phyloP scores from a whole-genome alignment of 192 early-diverging fungal species.

The Coemansia sp. region DNA sequence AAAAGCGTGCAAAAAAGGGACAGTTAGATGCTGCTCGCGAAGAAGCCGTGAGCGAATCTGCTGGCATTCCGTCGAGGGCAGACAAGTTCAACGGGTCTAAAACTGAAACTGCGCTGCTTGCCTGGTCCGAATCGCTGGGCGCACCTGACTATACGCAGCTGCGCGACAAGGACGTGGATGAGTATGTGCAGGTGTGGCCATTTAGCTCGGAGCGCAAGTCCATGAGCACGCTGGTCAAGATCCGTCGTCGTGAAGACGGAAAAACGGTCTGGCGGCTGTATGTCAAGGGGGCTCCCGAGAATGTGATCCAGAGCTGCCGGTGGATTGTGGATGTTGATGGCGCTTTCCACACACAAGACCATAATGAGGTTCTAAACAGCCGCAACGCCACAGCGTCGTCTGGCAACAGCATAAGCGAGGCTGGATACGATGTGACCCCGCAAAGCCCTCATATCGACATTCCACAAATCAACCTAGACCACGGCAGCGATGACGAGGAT shows the following conservation, averaged over 20 bases:
- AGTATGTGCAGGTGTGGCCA: conserved; percentile 73
- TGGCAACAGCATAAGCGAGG: conserved; percentile 9
- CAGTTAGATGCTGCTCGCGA: conserved; percentile 11
- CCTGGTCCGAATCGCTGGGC: conserved; percentile 67
- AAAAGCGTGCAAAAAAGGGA: neutral
- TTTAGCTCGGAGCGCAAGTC: conserved; percentile 92
- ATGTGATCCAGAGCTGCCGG: conserved; percentile 67
- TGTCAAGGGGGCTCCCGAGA: conserved; percentile 93
- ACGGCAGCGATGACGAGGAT: conserved; percentile 40
- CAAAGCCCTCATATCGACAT: conserved; percentile 21
- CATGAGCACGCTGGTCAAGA: conserved; percentile 81
- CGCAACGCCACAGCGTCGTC: neutral
- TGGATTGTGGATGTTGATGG: conserved; percentile 59
- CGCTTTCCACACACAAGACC: conserved; percentile 51
- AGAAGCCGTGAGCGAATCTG: conserved; percentile 26
- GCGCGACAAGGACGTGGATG: conserved; percentile 59
- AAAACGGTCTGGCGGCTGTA: conserved; percentile 69
- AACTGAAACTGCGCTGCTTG: conserved; percentile 90
- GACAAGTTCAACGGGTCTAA: conserved; percentile 82
- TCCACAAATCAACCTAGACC: conserved; percentile 53
- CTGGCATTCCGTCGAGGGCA: conserved; percentile 9
- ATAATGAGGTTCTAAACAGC: conserved; percentile 40
- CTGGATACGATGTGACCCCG: conserved; percentile 15
- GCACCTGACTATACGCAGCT: conserved; percentile 62
- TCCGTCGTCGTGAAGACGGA: conserved; percentile 51